phyloP scores from a whole-genome alignment of 1,284 basidiomycete species.

The Tylopilus sp. region DNA sequence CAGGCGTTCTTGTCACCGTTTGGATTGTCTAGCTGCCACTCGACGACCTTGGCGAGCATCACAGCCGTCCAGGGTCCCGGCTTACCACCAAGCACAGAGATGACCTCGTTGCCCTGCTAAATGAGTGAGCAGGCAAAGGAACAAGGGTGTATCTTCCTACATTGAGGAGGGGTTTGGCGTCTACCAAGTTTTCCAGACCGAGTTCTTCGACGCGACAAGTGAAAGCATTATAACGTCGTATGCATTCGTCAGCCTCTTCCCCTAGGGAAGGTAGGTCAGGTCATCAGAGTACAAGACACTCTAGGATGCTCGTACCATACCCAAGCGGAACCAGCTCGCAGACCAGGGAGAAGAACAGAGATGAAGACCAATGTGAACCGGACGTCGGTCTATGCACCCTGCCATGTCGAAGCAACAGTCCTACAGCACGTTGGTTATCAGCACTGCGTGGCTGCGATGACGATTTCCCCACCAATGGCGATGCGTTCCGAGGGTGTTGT shows the following conservation, averaged over 20 bases:
- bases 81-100: constrained; percentile 51
- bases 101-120: constrained; percentile 70
- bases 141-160: constrained; percentile 46
- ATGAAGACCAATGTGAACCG: constrained; percentile 69
- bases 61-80: constrained; percentile 71
- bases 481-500: constrained; percentile 49
- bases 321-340: constrained; percentile 67
- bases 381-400: constrained; percentile 61
- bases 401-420: constrained; percentile 66
- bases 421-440: constrained; percentile 36
- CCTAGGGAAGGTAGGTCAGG: constrained; percentile 33
- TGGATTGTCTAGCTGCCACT: constrained; percentile 84
- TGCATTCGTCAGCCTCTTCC: constrained; percentile 44
- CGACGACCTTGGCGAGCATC: constrained; percentile 63
- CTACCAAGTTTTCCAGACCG: constrained; percentile 57
- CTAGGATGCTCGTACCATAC: constrained; percentile 44
- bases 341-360: constrained; percentile 73
- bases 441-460: neutral
- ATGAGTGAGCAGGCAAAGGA: neutral
- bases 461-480: constrained; percentile 49
- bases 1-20: constrained; percentile 64
- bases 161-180: constrained; percentile 72
- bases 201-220: constrained; percentile 60
- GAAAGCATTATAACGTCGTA: constrained; percentile 69
- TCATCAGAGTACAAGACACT: neutral